Evolutionary conservation across 495 filamentous ascomycete species (phyloP), one percentile per base, ranked within the genome.

Genomic region (Lasiosphaeriaceae sp.): DNA sequence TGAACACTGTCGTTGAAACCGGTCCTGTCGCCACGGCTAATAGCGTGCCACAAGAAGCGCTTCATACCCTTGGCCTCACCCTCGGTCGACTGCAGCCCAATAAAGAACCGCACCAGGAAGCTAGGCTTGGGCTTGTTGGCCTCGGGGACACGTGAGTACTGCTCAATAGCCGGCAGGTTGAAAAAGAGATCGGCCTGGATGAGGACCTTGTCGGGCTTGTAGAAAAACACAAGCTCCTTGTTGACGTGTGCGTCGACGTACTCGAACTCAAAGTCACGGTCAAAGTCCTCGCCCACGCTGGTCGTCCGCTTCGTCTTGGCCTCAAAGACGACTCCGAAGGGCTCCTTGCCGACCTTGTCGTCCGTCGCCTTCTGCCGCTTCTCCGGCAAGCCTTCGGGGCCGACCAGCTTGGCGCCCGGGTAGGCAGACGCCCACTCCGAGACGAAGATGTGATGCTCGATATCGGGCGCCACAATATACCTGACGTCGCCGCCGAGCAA

Each of bases 111-210:
- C 0, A 84, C 92, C 41, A 86, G 59, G 6, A 88, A 57, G 1
- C 88, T 88, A 5, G 70, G 80, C 2, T 81, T 69, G 11, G 71
- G 72, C 54, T 80, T 77, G 16, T 79, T 73, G 0, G 79, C 77
- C 57, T 79, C 84, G 1, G 75, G 74, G 46, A 75, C 71, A 22
- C 66, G 60, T 39, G 84, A 88, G 73, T 92, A 96, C 71, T 97
- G 94, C 74, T 97, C 94, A 1, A 70, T 79, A 1, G 92, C 86
- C 0, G 94, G 94, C 20, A 96, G 72, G 69, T 96, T 97, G 77
- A 97, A 98, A 55, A 97, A 62, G 39, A 97, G 68, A 67, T 98
- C 94, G 19, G 90, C 94, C 74, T 96, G 77, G 62, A 98, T 90
- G n/a, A 98, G 73, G 0, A 90, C 91, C 37, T 77, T 75, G 23